Evolutionary conservation across 768 basidiomycete species (phyloP).

Genomic region (Gloeophyllum trabeum): DNA sequence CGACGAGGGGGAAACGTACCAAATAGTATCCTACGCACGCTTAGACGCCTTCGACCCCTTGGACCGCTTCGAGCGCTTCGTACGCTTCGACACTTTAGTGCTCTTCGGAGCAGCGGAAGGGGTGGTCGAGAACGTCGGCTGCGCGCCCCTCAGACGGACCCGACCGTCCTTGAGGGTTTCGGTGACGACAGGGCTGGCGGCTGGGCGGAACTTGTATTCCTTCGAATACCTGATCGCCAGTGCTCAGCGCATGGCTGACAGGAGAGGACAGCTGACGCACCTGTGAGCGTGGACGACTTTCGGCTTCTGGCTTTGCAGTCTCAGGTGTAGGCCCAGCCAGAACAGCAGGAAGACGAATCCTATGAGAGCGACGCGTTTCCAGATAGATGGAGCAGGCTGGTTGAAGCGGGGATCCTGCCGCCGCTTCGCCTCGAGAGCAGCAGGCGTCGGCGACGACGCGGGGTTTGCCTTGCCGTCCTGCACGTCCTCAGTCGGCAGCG

Average conservation of each 20-base stretch:
- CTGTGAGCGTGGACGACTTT: not conserved
- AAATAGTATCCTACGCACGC: no score
- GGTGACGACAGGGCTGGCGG: constrained; percentile 76
- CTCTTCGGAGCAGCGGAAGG: no score
- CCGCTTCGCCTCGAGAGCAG: constrained; percentile 14
- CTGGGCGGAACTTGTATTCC: constrained; percentile 72
- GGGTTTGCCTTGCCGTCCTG: not conserved
- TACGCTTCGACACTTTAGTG: no score
- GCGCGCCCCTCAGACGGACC: constrained; percentile 58
- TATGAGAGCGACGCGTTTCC: constrained; percentile 38
- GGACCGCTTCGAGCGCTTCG: no score
- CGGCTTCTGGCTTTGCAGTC: not conserved
- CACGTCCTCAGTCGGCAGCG: not conserved
- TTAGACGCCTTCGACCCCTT: no score
- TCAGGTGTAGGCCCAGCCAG: constrained; percentile 23
- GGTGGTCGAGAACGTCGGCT: constrained; percentile 29
- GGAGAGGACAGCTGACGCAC: not conserved
- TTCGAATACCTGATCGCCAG: constrained; percentile 59
- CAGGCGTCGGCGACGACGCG: not conserved
- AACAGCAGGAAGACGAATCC: constrained; percentile 27
- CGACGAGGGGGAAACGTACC: no score
- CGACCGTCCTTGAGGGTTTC: constrained; percentile 66
- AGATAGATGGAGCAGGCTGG: constrained; percentile 35
- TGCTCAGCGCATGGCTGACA: not conserved
- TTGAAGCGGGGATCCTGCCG: constrained; percentile 34